phyloP scores from a whole-genome alignment of 2,329 filamentous ascomycete species.

The Alternaria incomplexa region DNA sequence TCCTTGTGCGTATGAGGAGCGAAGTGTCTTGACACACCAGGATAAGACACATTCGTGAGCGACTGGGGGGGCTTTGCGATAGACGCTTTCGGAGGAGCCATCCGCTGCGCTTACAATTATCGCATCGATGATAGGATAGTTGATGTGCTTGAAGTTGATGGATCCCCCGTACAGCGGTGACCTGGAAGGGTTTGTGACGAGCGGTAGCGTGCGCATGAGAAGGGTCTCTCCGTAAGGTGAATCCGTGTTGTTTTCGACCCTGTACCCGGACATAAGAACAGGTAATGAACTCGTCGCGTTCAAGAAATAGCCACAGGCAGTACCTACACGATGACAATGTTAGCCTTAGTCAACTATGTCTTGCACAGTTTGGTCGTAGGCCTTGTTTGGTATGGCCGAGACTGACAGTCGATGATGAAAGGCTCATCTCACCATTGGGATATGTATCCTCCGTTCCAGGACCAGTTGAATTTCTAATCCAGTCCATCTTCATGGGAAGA shows the following conservation, averaged over 20 bases:
- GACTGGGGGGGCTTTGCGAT: slow-evolving; percentile 10
- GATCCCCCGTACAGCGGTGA: slow-evolving; percentile 20
- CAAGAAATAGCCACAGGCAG: slow-evolving; percentile 34
- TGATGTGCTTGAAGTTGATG: slow-evolving; percentile 23
- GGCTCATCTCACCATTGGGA: background rate
- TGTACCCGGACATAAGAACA: slow-evolving; percentile 27
- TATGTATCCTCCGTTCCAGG: slow-evolving; percentile 1
- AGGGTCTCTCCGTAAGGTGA: slow-evolving; percentile 14
- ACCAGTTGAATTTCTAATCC: slow-evolving; percentile 14
- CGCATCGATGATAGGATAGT: slow-evolving; percentile 16
- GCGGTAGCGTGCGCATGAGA: slow-evolving; percentile 21
- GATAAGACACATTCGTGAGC: slow-evolving; percentile 30
- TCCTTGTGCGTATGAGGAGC: slow-evolving; percentile 20
- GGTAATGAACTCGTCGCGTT: slow-evolving; percentile 23
- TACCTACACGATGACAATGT: background rate
- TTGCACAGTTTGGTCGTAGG: background rate
- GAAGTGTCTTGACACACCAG: slow-evolving; percentile 33
- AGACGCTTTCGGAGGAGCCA: slow-evolving; percentile 13
- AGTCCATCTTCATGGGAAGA: slow-evolving; percentile 20
- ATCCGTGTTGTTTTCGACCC: background rate
- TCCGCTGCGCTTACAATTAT: slow-evolving; percentile 16
- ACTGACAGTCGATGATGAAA: background rate
- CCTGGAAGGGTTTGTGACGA: slow-evolving; percentile 9
- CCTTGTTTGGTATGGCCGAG: background rate
- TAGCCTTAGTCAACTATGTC: too few relatives aligned